Evolutionary conservation across 225 moss, liverwort and hornwort genomes (phyloP).

Genomic region (Pleurozium schreberi): DNA sequence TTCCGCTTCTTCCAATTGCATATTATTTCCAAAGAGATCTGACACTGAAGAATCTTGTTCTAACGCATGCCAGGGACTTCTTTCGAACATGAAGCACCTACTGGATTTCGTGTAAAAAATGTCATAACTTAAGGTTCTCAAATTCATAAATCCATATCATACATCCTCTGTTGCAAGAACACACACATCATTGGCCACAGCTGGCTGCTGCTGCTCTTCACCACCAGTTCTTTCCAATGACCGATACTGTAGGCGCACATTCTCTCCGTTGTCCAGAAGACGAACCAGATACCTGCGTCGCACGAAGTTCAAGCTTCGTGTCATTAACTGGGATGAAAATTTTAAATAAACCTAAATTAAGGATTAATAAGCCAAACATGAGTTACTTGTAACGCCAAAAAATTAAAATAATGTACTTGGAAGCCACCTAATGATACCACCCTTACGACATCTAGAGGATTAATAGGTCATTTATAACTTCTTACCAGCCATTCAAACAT

Average conservation of each 20-base stretch:
- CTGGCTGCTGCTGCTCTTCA: conserved; percentile 33
- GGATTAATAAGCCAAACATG: not conserved
- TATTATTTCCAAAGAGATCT: not conserved
- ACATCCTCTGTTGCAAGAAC: conserved; percentile 39
- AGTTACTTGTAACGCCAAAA: not conserved
- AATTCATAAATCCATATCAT: not conserved
- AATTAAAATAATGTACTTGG: not conserved
- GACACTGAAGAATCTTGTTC: not conserved
- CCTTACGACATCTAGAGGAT: not conserved
- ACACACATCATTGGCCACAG: conserved; percentile 24
- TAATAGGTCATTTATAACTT: not conserved
- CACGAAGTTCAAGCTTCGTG: not conserved
- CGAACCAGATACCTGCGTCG: conserved; percentile 62
- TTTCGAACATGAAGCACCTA: not conserved
- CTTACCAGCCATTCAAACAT: conserved; percentile 86
- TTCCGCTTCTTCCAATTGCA: not conserved
- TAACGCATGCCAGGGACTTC: not conserved
- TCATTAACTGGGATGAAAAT: not conserved
- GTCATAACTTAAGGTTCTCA: not conserved
- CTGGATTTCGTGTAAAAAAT: not conserved
- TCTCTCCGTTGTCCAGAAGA: conserved; percentile 77
- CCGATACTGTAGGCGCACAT: conserved; percentile 82
- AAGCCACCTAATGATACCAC: not conserved
- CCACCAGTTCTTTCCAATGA: conserved; percentile 48
- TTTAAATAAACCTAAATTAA: not conserved